A percentile compares a stretch with the other conserved stretches of the same genome.
These are phyloP conservation scores for Hemisphaericaspora xylanilytica DNA, from an alignment of 1,139 yeast genomes.

Conservation along the genomic window DNA sequence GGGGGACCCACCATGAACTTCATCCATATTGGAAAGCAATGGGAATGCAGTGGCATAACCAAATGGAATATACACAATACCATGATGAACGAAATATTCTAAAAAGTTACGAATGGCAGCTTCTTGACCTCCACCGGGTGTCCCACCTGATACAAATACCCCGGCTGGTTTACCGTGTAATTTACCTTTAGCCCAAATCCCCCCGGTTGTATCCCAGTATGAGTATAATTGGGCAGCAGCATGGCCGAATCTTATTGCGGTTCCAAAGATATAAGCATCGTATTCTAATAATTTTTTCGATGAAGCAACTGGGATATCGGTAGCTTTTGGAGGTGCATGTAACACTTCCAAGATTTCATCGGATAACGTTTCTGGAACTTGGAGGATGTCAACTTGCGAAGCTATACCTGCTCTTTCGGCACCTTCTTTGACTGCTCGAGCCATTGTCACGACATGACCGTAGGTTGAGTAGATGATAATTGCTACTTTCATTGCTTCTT, in stretches of 20 bases:
- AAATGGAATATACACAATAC: slow-evolving; percentile 49
- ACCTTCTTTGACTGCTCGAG: slow-evolving; percentile 43
- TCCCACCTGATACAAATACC: slow-evolving; percentile 45
- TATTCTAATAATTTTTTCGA: slow-evolving; percentile 35
- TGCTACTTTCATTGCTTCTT: slow-evolving; percentile 45
- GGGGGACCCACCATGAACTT: slow-evolving; percentile 47
- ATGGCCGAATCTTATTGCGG: slow-evolving; percentile 52
- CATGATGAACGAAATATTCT: slow-evolving; percentile 47
- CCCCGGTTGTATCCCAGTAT: slow-evolving; percentile 48
- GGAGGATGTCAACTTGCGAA: slow-evolving; percentile 39
- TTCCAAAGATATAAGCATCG: slow-evolving; percentile 50
- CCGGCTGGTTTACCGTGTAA: slow-evolving; percentile 49
- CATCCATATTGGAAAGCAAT: slow-evolving; percentile 30
- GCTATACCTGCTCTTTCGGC: slow-evolving; percentile 33
- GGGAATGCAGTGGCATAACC: slow-evolving; percentile 40
- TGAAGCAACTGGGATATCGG: slow-evolving; percentile 39
- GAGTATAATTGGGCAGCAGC: slow-evolving; percentile 45
- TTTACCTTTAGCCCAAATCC: slow-evolving; percentile 51
- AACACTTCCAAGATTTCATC: slow-evolving; percentile 37
- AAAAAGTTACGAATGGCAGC: slow-evolving; percentile 36
- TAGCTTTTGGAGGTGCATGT: slow-evolving; percentile 41
- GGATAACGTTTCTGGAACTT: slow-evolving; percentile 48
- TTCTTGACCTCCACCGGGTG: slow-evolving; percentile 51
- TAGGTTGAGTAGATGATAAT: slow-evolving; percentile 62
- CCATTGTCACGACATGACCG: slow-evolving; percentile 57